A percentile compares a stretch with the other conserved stretches of the same genome.
These are phyloP conservation scores for Entoloma clypeatum DNA, from an alignment of 1,284 basidiomycete genomes.

Conservation along the genomic window DNA sequence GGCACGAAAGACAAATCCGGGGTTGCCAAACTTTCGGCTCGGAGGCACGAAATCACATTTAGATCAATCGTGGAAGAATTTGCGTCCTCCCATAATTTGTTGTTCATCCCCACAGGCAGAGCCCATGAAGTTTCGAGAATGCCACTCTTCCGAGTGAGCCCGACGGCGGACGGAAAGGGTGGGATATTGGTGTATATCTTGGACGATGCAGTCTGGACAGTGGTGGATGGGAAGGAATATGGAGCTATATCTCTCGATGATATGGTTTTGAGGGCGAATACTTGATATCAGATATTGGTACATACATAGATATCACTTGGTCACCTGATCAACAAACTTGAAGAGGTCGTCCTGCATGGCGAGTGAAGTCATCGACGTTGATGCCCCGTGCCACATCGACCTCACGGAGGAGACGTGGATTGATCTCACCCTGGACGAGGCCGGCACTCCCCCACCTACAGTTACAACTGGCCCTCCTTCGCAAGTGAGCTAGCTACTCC, in stretches of 20 bases:
- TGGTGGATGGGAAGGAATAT: slow-evolving; percentile 51
- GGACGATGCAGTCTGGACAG: slow-evolving; percentile 85
- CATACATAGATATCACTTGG: neutral
- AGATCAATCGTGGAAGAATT: slow-evolving; percentile 86
- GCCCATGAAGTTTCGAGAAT: slow-evolving; percentile 81
- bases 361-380: slow-evolving; percentile 20
- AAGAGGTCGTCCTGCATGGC: too few relatives aligned
- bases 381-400: slow-evolving; percentile 10
- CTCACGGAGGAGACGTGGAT: slow-evolving; percentile 10
- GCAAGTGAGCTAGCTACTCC: too few relatives aligned
- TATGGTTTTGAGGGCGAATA: slow-evolving; percentile 63
- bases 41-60: slow-evolving; percentile 84
- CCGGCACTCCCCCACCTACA: too few relatives aligned
- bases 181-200: slow-evolving; percentile 82
- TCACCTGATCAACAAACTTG: too few relatives aligned
- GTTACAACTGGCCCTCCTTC: too few relatives aligned
- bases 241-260: slow-evolving; percentile 62
- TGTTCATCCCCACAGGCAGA: slow-evolving; percentile 84
- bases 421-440: slow-evolving; percentile 16
- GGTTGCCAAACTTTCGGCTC: slow-evolving; percentile 38
- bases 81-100: slow-evolving; percentile 77
- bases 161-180: slow-evolving; percentile 74
- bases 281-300: slow-evolving; percentile 8
- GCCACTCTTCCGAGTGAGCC: slow-evolving; percentile 81
- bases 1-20: slow-evolving; percentile 25